Evolutionary conservation across 2,329 filamentous ascomycete species (phyloP).

Genomic region (Albifimbria verrucaria): DNA sequence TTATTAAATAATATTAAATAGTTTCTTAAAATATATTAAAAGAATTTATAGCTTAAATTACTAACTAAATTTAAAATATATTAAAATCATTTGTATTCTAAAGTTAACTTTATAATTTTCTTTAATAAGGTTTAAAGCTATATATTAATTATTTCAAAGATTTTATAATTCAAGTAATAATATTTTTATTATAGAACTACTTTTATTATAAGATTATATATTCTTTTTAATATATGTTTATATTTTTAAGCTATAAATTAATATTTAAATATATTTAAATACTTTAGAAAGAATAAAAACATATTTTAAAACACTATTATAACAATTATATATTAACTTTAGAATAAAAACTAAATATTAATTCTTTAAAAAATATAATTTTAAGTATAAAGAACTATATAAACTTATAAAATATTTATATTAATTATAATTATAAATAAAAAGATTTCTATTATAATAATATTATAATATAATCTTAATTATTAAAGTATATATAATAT

Average conservation of each 20-base stretch:
- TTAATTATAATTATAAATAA: too few species aligned
- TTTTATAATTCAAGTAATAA: neutral
- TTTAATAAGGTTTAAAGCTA: too few species aligned
- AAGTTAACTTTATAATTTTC: too few species aligned
- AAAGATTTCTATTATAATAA: too few species aligned
- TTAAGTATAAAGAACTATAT: too few species aligned
- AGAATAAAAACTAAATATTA: too few species aligned
- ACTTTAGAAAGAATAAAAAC: neutral
- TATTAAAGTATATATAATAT: neutral
- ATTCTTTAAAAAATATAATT: too few species aligned
- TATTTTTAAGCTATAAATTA: neutral
- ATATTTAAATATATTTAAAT: neutral
- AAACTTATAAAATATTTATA: too few species aligned
- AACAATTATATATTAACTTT: neutral
- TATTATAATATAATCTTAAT: neutral
- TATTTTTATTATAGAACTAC: neutral
- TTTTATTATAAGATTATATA: neutral
- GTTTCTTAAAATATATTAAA: neutral
- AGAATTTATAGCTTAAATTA: neutral
- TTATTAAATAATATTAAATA: neutral
- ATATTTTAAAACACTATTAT: too few species aligned
- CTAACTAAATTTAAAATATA: neutral
- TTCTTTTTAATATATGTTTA: neutral
- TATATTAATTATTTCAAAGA: neutral
- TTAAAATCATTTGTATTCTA: too few species aligned